These are phyloP conservation scores for Aureobasidium mangrovei DNA, from an alignment of 2,329 filamentous ascomycete genomes.

Conservation along the genomic window DNA sequence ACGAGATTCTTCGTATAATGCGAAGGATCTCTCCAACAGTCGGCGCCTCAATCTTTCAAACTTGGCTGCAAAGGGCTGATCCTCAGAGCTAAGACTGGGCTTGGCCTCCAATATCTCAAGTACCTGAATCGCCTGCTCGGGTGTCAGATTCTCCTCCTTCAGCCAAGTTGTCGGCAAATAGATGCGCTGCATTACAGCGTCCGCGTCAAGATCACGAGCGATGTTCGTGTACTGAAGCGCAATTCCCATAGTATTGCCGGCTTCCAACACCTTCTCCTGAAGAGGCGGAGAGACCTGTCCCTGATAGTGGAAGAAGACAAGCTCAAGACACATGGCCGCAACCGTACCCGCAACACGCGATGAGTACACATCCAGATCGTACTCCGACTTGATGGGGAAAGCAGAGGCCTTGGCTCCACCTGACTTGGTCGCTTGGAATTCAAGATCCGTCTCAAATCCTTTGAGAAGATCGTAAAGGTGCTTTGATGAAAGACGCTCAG, in stretches of 20 bases:
- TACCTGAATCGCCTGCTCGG: conserved; percentile 44
- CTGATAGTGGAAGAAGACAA: conserved; percentile 53
- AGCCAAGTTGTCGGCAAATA: conserved; percentile 62
- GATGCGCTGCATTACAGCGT: conserved; percentile 56
- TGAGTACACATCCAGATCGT: conserved; percentile 54
- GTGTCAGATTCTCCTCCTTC: conserved; percentile 45
- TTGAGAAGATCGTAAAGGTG: conserved; percentile 57
- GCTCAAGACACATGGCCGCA: conserved; percentile 57
- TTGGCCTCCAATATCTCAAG: conserved; percentile 16
- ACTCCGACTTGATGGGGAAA: conserved; percentile 51
- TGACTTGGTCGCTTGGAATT: conserved; percentile 35
- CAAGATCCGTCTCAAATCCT: conserved; percentile 61
- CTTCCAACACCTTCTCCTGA: conserved; percentile 41
- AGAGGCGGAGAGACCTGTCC: conserved; percentile 23
- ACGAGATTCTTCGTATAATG: conserved; percentile 48
- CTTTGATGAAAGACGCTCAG: conserved; percentile 44
- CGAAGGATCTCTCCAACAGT: conserved; percentile 53
- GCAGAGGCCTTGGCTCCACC: conserved; percentile 7
- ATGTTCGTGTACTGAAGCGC: conserved; percentile 74
- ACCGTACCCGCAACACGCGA: conserved; percentile 65
- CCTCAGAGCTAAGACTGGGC: conserved; percentile 14
- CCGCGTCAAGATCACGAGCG: conserved; percentile 60
- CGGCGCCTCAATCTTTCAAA: conserved; percentile 44
- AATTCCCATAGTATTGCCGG: conserved; percentile 59
- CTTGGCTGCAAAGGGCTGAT: conserved; percentile 37